These are phyloP conservation scores for Limnanthes douglasii DNA, from an alignment of 345 rosid species.

Conservation along the genomic window DNA sequence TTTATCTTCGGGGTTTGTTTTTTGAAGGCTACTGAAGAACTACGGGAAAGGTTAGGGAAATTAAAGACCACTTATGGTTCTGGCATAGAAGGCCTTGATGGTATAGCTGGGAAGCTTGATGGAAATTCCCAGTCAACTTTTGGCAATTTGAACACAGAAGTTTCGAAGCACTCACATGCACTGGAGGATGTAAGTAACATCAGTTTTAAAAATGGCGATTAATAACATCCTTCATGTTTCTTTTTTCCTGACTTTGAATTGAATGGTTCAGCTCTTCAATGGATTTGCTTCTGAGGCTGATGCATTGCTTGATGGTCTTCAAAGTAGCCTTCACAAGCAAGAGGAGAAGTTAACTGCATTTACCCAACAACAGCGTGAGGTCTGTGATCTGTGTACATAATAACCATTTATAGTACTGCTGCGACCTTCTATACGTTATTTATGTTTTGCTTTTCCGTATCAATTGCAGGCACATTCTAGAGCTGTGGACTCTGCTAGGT, in stretches of 20 bases:
- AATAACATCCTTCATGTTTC: background rate
- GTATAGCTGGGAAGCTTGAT: slow-evolving; percentile 70
- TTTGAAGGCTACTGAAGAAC: slow-evolving; percentile 75
- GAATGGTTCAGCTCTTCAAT: slow-evolving; percentile 57
- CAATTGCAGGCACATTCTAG: slow-evolving; percentile 66
- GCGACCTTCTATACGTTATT: too few relatives aligned
- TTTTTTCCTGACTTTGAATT: background rate
- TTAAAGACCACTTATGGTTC: slow-evolving; percentile 54
- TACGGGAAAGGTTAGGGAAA: slow-evolving; percentile 52
- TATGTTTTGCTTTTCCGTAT: background rate
- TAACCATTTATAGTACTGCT: too few relatives aligned
- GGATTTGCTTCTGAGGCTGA: slow-evolving; percentile 88
- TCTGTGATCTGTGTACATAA: slow-evolving; percentile 14
- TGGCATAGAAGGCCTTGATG: slow-evolving; percentile 67
- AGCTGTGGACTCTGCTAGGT: slow-evolving; percentile 70
- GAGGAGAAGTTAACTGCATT: slow-evolving; percentile 60
- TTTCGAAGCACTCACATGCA: slow-evolving; percentile 65
- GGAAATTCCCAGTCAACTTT: slow-evolving; percentile 67
- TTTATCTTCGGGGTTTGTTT: slow-evolving; percentile 10
- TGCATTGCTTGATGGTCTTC: slow-evolving; percentile 61
- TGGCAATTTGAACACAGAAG: slow-evolving; percentile 61
- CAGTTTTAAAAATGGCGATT: too few relatives aligned
- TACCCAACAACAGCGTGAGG: slow-evolving; percentile 83
- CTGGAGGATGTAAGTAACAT: slow-evolving; percentile 61
- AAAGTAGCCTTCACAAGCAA: slow-evolving; percentile 60